Base-by-base conservation (phyloP, 495 filamentous ascomycete genomes). In the Cercophora scortea region DNA sequence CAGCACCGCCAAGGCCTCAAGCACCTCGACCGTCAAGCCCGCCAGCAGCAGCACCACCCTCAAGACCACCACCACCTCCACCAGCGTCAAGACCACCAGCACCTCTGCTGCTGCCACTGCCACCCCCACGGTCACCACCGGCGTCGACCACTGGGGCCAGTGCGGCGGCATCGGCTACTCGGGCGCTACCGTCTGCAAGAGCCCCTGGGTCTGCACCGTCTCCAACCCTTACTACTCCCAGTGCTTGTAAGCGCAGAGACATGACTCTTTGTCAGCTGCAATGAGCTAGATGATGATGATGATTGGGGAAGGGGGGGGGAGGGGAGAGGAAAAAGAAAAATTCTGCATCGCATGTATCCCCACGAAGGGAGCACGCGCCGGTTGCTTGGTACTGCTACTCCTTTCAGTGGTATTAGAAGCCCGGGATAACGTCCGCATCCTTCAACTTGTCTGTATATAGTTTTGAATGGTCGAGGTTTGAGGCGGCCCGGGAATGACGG, bases 161-260 rank as follows among this genome's bases (percentile, higher is more conserved):
- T 79, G 76, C 54, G 76, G 75, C 32, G 76, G 76, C 13, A 59
- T 59, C 32, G 74, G 73, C 42, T 77, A 58, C 49, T 69, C 55
- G 6, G 74, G 73, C 42, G 67, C 71, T 52, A 76, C 68, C 33
- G 17, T 55, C 2, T 77, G 74, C 63, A 63, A 65, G 60, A 36
- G 60, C 60, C 47, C 67, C 58, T 62, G 42, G 32, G 62, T 45
- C 35, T 70, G 67, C 67, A 50, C 40, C 9, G 49, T 52, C 49
- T 6, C 43, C 25, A 70, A 68, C 60, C 46, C 42, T 9, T 76
- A 66, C 56, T 74, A 74, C 49, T 68, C 63, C 13, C 71, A 74
- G 60, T 74, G 71, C 59, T 51, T 66, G 42, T 74, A 70, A 69
- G 33, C 15, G 9, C 18, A n/a, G 12, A 18, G 42, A 17, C 42